Evolutionary conservation across 768 basidiomycete species (phyloP).

Genomic region (Mycena epipterygia): DNA sequence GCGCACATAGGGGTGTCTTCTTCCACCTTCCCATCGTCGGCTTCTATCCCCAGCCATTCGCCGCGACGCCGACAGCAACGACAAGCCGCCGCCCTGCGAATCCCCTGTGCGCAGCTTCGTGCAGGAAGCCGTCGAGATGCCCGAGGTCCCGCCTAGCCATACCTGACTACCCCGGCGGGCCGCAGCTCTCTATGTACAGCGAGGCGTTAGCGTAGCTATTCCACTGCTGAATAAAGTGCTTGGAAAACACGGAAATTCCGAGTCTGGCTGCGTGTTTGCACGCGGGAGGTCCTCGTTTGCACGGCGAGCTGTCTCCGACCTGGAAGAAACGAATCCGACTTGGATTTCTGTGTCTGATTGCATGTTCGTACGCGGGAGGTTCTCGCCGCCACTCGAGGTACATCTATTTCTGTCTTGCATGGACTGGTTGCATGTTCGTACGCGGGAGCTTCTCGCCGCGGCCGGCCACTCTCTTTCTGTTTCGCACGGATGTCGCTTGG

Average conservation of each 20-base stretch:
- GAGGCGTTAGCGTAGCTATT: neutral
- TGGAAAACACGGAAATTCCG: constrained; percentile 12
- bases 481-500: neutral
- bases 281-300: constrained; percentile 10
- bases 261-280: constrained; percentile 1
- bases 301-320: constrained; percentile 10
- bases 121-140: no score
- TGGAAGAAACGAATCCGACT: no score
- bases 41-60: no score
- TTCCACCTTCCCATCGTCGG: no score
- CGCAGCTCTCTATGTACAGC: constrained; percentile 12
- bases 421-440: neutral
- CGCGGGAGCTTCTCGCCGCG: constrained; percentile 13
- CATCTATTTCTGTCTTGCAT: no score
- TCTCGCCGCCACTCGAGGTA: no score
- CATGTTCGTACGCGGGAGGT: no score
- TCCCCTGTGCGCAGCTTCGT: no score
- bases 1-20: no score
- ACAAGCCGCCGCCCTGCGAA: no score
- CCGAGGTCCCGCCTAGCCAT: no score
- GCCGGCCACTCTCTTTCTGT: neutral
- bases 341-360: constrained; percentile 5
- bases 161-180: constrained; percentile 18
- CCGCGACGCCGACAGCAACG: no score
- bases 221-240: constrained; percentile 13